Evolutionary conservation across 306 rosid genomes (phyloP), one percentile per base, ranked within the genome.

Genomic region (Carpinus viminea): DNA sequence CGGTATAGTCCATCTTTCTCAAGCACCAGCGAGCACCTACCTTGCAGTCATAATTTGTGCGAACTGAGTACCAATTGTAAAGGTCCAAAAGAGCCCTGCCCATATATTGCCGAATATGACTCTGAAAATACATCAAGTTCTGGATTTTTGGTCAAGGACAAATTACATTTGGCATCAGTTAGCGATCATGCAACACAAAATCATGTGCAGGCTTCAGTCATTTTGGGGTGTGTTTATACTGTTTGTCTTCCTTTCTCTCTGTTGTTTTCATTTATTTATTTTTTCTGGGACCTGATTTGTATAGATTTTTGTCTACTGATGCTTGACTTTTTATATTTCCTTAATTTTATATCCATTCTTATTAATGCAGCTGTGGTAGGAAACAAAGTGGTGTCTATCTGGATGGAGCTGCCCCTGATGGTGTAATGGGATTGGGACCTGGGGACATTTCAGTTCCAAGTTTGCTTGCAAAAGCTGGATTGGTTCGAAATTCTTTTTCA

Each of bases 121-220:
- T 78, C 97, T 4, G 97, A 92, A 74, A 90, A 91, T 74, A 95
- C 98, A 21, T 95, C 98, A 21, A 95, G 91, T 76, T 92, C 98
- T 47, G 98, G 97, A 45, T 86, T 95, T 79, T 92, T 94, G 41
- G 86, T 95, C 76, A 91, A 95, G 90, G 98, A 95, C 78, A 82
- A 89, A 64, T 81, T 95, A 74, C 96, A 92, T 83, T 92, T 95
- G 75, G 86, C 84, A 54, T 91, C 97, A 0, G 83, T 85, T 13
- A 86, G 85, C 4, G 59, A 78, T 5, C 79, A 82, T 31, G 24
- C 74, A 36, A 78, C 92, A 43, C 88, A 89, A 64, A 74, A 87
- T 65, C 88, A 89, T 70, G 82, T 92, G 77, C 93, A 86, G 84
- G 98, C 95, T 69, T 71, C 96, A 31, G 90, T 95, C 71, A 66